Evolutionary conservation across 2,329 filamentous ascomycete species (phyloP), one percentile per base, ranked within the genome.

Genomic region (Penicillium sclerotiorum): DNA sequence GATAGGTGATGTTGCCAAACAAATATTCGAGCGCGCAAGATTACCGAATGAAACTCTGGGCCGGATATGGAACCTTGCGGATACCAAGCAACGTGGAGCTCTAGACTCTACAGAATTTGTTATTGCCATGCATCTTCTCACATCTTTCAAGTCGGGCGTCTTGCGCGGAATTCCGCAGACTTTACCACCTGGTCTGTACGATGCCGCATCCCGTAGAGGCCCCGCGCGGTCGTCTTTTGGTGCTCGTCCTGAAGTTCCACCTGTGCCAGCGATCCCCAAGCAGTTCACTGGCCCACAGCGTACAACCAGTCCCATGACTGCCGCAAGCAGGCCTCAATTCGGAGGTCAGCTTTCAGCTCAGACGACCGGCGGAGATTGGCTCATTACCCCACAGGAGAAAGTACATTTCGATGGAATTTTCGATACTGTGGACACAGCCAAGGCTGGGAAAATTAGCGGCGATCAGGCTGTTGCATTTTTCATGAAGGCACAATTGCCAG

Each of bases 71-170:
- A 91, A 89, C 62, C 80, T 99, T 53, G 88, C 92, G 18, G 94
- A 99, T 69, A 94, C 90, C 0, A 92, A 96, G 72, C 91, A 96
- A 73, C 85, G 92, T 45, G 94, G 94, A 43, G 85, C 88, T 25
- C 80, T 99, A 28, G 88, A 92, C 50, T 80, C 86, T 61, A 93
- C 91, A 12, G 94, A 97, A 64, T 99, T 99, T 69, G 89, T 96
- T 66, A 95, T 99, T 65, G 94, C 94, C 38, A 99, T 99, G 94
- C 94, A 99, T 71, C 78, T 99, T 53, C 80, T 99, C 55, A 93
- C 90, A 12, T 96, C 91, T 11, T 90, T 90, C 74, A 96, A 95
- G 77, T 88, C 86, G 11, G 89, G 91, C 18, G 80, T 85, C 23
- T 81, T 99, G 69, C 86, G 90, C 56, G 85, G 82, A 17, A 79